Percentiles rank a stretch among this genome's conserved stretches.
Conservation (phyloP, 345 rosid species). For the Lenwebbia sp. region DNA sequence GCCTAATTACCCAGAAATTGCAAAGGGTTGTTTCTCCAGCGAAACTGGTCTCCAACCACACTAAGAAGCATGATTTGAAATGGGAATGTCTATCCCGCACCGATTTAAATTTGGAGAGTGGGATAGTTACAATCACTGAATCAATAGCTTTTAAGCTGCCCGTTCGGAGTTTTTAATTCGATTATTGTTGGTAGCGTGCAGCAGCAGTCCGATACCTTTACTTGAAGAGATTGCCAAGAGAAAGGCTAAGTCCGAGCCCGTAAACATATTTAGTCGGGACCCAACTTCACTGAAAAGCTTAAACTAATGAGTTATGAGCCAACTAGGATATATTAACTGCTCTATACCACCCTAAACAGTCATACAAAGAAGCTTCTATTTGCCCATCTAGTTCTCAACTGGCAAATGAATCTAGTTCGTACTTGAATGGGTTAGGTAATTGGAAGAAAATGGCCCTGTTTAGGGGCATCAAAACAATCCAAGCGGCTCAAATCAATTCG, state of each 20-base stretch:
- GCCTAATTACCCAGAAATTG: background rate
- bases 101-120: background rate
- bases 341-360: no score
- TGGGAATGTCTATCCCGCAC: background rate
- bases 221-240: no score
- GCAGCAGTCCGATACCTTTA: no score
- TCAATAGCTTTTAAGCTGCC: background rate
- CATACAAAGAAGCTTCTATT: background rate
- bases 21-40: background rate
- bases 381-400: background rate
- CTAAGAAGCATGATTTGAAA: background rate
- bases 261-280: no score
- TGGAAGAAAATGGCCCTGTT: background rate
- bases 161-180: background rate
- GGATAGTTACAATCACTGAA: background rate
- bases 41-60: background rate
- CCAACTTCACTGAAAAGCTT: no score
- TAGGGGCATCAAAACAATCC: background rate
- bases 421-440: background rate
- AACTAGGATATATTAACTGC: no score
- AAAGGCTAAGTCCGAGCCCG: no score
- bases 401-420: background rate
- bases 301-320: no score
- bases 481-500: background rate
- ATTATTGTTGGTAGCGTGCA: no score